phyloP scores from a whole-genome alignment of 2,329 filamentous ascomycete species.

The Cordyceps cateniannulata region DNA sequence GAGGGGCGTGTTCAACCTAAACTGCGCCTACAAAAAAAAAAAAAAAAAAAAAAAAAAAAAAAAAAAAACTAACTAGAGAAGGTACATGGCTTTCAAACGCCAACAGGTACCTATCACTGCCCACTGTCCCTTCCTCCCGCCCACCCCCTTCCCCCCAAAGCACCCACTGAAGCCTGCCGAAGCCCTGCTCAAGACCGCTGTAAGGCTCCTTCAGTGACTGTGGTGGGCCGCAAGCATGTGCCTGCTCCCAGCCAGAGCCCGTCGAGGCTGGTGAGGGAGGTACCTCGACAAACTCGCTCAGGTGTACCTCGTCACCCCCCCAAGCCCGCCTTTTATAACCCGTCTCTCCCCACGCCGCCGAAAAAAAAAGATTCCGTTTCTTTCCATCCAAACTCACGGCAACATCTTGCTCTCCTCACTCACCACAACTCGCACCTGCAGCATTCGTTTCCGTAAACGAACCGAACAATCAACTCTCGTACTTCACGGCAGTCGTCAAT shows the following conservation, averaged over 20 bases:
- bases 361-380: slow-evolving; percentile 16
- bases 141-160: not conserved
- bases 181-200: not conserved
- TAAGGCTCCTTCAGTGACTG: slow-evolving; percentile 3
- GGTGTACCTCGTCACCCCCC: slow-evolving; percentile 10
- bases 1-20: slow-evolving; percentile 2
- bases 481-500: slow-evolving; percentile 2
- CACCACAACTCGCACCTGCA: not conserved
- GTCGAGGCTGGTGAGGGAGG: not conserved
- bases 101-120: slow-evolving; percentile 17
- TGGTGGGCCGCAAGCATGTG: slow-evolving; percentile 14
- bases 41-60: slow-evolving; percentile 1
- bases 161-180: not conserved
- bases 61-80: not conserved
- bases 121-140: slow-evolving; percentile 13
- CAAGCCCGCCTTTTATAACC: slow-evolving; percentile 24
- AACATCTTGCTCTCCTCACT: slow-evolving; percentile 1
- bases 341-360: slow-evolving; percentile 18
- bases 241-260: not conserved
- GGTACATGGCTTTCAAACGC: slow-evolving; percentile 16
- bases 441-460: slow-evolving; percentile 6
- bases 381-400: slow-evolving; percentile 14
- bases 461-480: not conserved
- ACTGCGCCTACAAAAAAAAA: not conserved
- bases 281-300: slow-evolving; percentile 9